A percentile compares a stretch with the other conserved stretches of the same genome.
Conservation (phyloP, 1,139 yeast species). For the Scheffersomyces quercinus region DNA sequence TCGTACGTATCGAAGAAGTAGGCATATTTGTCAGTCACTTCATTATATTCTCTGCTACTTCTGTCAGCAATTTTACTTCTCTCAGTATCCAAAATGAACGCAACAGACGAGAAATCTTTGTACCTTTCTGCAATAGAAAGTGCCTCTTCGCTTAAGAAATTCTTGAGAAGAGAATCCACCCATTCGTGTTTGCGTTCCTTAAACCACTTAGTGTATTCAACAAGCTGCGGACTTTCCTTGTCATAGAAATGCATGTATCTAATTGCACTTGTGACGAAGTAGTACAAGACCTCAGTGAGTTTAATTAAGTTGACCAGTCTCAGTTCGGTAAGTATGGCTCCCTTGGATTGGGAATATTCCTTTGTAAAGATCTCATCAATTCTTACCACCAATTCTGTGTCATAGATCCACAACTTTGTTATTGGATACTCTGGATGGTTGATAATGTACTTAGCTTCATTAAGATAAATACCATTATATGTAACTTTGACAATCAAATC, state of each 20-base stretch:
- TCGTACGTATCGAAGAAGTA: conserved; percentile 63
- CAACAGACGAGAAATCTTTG: conserved; percentile 65
- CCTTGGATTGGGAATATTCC: conserved; percentile 10
- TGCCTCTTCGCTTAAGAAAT: conserved; percentile 54
- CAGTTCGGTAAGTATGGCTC: conserved; percentile 13
- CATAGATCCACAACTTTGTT: conserved; percentile 42
- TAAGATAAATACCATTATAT: conserved; percentile 43
- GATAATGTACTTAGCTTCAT: conserved; percentile 38
- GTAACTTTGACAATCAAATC: conserved; percentile 37
- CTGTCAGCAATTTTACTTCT: conserved; percentile 33
- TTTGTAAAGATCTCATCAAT: conserved; percentile 34
- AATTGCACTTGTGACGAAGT: conserved; percentile 40
- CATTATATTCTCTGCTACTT: conserved; percentile 14
- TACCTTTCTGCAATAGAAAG: conserved; percentile 66
- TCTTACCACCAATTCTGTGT: conserved; percentile 33
- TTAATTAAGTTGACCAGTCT: conserved; percentile 22
- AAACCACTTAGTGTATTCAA: conserved; percentile 39
- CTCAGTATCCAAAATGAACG: conserved; percentile 61
- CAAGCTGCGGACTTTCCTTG: conserved; percentile 21
- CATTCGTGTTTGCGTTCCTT: conserved; percentile 38
- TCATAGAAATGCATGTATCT: conserved; percentile 29
- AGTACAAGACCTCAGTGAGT: conserved; percentile 36
- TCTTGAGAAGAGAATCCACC: conserved; percentile 54
- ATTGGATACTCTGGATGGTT: conserved; percentile 19
- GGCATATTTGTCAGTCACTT: conserved; percentile 37